These are phyloP conservation scores for Russula foetens DNA, from an alignment of 768 basidiomycete genomes.

Conservation along the genomic window DNA sequence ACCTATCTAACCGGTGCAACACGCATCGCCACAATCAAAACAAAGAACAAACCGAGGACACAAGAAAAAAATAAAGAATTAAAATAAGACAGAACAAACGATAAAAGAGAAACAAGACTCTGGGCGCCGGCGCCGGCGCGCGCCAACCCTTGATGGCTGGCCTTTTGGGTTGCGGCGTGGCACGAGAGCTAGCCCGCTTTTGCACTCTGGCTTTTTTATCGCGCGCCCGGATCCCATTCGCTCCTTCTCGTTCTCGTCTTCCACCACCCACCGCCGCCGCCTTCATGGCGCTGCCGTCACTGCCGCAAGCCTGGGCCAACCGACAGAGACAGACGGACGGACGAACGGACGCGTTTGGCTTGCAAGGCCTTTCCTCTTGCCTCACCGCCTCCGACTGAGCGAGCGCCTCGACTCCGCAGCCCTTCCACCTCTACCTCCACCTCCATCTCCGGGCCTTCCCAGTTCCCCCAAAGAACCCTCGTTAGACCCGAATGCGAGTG, in stretches of 20 bases:
- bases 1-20: not conserved
- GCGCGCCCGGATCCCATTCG: not conserved
- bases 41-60: not conserved
- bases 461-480: too few relatives aligned
- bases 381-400: too few relatives aligned
- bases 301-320: too few relatives aligned
- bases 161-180: not conserved
- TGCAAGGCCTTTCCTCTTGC: too few relatives aligned
- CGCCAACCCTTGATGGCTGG: not conserved
- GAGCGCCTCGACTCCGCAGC: too few relatives aligned
- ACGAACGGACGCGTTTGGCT: too few relatives aligned
- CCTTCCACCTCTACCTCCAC: too few relatives aligned
- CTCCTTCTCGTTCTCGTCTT: too few relatives aligned
- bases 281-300: too few relatives aligned
- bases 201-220: not conserved
- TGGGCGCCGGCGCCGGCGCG: not conserved
- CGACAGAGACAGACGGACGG: too few relatives aligned
- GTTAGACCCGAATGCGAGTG: too few relatives aligned
- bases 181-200: constrained; percentile 12
- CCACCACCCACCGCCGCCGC: too few relatives aligned
- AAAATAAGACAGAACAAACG: not conserved
- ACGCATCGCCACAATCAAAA: not conserved
- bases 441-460: not conserved
- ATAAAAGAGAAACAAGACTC: not conserved
- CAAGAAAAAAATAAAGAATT: not conserved